Percentiles rank a stretch among this genome's conserved stretches.
Evolutionary conservation across 352 stramenopile genomes (phyloP).

Genomic region (Phytopythium litorale): DNA sequence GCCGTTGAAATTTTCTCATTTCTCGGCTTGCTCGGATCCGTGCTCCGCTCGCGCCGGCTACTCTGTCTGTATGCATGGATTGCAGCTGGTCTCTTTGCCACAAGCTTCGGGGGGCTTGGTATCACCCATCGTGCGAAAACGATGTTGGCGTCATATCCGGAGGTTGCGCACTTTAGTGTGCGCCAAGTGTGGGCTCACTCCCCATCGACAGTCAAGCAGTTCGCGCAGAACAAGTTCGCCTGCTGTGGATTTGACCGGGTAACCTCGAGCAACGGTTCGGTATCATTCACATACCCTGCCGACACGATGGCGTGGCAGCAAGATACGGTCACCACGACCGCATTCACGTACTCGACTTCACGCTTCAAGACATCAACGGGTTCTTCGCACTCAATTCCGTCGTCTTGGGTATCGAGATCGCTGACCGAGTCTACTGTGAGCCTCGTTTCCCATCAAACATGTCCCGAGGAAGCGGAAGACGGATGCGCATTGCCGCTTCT

Average conservation of each 20-base stretch:
- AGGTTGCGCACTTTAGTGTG: conserved; percentile 6
- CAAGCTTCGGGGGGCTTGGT: conserved; percentile 32
- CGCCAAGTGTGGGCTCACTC: conserved; percentile 26
- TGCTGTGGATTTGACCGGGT: conserved; percentile 46
- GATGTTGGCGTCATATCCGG: conserved; percentile 4
- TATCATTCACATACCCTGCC: conserved; percentile 28
- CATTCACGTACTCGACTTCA: conserved; percentile 11
- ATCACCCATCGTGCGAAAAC: conserved; percentile 31
- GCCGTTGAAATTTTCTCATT: conserved; percentile 30
- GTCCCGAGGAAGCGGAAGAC: conserved; percentile 11
- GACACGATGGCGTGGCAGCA: conserved; percentile 29
- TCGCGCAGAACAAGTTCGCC: conserved; percentile 42
- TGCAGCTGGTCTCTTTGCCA: conserved; percentile 38
- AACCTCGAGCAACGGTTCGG: conserved; percentile 22
- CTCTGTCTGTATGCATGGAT: conserved; percentile 26
- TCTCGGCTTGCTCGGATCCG: conserved; percentile 26
- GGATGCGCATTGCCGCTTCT: conserved; percentile 2
- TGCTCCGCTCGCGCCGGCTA: conserved; percentile 16
- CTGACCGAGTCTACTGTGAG: conserved; percentile 8
- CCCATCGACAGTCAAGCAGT: conserved; percentile 28
- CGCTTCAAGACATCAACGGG: not conserved
- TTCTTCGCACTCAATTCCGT: not conserved
- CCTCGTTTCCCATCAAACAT: conserved; percentile 8
- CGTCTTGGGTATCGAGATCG: conserved; percentile 4
- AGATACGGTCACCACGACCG: conserved; percentile 14